phyloP scores from a whole-genome alignment of 1,284 basidiomycete genomes.

The Filobasidium uniguttulatum region DNA sequence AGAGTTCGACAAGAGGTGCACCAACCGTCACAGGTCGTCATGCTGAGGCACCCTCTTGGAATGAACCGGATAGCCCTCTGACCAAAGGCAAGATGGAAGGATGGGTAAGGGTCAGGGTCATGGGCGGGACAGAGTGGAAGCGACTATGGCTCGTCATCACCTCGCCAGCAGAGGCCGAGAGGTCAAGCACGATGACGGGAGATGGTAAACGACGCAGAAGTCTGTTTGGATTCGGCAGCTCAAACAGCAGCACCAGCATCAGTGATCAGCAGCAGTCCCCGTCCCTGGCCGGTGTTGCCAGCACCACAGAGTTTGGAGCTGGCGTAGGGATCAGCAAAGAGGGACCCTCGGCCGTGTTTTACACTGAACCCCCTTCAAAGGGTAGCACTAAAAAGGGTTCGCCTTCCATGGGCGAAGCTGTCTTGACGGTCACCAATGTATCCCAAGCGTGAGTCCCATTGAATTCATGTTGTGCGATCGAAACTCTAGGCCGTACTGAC shows the following conservation, averaged over 20 bases:
- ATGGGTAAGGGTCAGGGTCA: slow-evolving; percentile 79
- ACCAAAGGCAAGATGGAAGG: slow-evolving; percentile 70
- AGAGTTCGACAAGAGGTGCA: slow-evolving; percentile 41
- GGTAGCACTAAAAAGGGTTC: slow-evolving; percentile 21
- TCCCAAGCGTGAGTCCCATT: slow-evolving; percentile 28
- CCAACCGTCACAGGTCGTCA: slow-evolving; percentile 9
- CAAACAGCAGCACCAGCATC: slow-evolving; percentile 23
- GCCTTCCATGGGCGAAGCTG: slow-evolving; percentile 17
- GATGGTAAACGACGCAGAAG: slow-evolving; percentile 27
- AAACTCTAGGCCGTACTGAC: neutral
- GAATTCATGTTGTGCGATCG: neutral
- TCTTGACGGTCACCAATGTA: slow-evolving; percentile 32
- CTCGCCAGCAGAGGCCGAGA: slow-evolving; percentile 27
- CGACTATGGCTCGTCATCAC: slow-evolving; percentile 72
- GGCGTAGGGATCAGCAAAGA: neutral
- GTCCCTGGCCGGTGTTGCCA: slow-evolving; percentile 21
- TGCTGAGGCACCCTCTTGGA: slow-evolving; percentile 35
- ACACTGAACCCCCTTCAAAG: slow-evolving; percentile 23
- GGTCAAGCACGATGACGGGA: neutral
- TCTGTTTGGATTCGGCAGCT: slow-evolving; percentile 29
- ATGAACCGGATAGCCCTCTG: slow-evolving; percentile 53
- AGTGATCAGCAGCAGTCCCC: slow-evolving; percentile 39
- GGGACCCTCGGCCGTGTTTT: slow-evolving; percentile 33
- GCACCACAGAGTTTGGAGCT: slow-evolving; percentile 20
- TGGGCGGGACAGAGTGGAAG: slow-evolving; percentile 94